Base-by-base conservation (phyloP, 306 rosid genomes). In the Mimosa pudica region DNA sequence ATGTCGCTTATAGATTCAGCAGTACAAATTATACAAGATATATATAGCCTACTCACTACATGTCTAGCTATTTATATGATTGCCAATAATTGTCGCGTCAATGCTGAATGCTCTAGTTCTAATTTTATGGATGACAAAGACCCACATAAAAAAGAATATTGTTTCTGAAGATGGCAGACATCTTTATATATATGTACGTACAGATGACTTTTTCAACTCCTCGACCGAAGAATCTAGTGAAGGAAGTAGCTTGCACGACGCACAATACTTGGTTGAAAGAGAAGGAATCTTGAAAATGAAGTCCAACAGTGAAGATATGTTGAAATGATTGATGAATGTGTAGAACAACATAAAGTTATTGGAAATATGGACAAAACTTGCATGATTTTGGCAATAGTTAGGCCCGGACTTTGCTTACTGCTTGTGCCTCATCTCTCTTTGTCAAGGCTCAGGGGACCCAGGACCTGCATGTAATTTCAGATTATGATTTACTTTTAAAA, bases 271-370 rank as follows among this genome's bases (percentile, higher is more conserved):
- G 70, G 44, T 70, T 18, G 41, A 70, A 70, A 45, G 30, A 18
- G 36, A 42, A 30, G 54, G 73, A 68, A 68, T 68, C 16, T 68
- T n/a, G 1, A 9, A 18, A 68, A 18, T 38, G 5, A 68, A 18
- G 14, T 9, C 17, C 54, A 5, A 68, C 54, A 18, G 35, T 9
- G 24, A 48, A 44, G 48, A 18, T 52, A 68, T 1, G 30, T 44
- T 18, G 72, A 67, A 42, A 67, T 41, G n/a, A 67, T 41, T 17
- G 72, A 66, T 38, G 8, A 49, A 8, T 8, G 13, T 48, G 73
- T 13, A 44, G 52, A 68, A 68, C 73, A 68, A 68, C n/a, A 44
- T 44, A 44, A 66, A 67, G 71, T 17, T 17, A n/a, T 2, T 68
- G 54, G 54, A 68, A 42, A 17, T 38, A 38, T n/a, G 30, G 30